Conservation (phyloP, 1,284 basidiomycete genomes). For the Laetiporus sulphureus region DNA sequence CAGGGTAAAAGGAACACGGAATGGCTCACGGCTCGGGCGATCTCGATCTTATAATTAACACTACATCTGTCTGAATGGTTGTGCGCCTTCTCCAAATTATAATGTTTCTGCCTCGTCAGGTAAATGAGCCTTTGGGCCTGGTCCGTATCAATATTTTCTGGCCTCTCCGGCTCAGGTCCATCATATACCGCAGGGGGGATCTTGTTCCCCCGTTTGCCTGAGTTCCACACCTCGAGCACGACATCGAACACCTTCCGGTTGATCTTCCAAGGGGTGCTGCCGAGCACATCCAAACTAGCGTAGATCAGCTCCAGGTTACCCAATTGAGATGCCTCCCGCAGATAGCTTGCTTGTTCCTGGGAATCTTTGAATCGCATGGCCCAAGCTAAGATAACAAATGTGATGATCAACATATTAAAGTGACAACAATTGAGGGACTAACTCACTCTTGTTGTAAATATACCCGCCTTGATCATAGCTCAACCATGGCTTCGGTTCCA, state of each 20-base stretch:
- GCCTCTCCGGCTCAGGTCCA: slow-evolving; percentile 57
- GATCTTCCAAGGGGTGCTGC: slow-evolving; percentile 88
- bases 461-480: slow-evolving; percentile 81
- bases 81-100: slow-evolving; percentile 60
- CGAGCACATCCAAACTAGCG: slow-evolving; percentile 86
- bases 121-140: slow-evolving; percentile 59
- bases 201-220: slow-evolving; percentile 67
- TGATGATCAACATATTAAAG: too few relatives aligned
- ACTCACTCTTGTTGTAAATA: slow-evolving; percentile 67
- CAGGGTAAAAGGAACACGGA: not conserved
- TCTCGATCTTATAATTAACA: slow-evolving; percentile 97
- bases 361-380: slow-evolving; percentile 95
- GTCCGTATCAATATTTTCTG: slow-evolving; percentile 59
- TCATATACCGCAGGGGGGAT: slow-evolving; percentile 67
- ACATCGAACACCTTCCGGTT: slow-evolving; percentile 75
- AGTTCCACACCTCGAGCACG: slow-evolving; percentile 81
- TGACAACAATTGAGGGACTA: too few relatives aligned
- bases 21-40: slow-evolving; percentile 77
- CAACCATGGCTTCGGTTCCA: slow-evolving; percentile 87
- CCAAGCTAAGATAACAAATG: too few relatives aligned
- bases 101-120: slow-evolving; percentile 52
- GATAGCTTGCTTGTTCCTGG: slow-evolving; percentile 79
- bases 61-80: slow-evolving; percentile 90
- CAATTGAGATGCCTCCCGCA: slow-evolving; percentile 68
- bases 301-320: slow-evolving; percentile 85